Conservation (phyloP, 2,329 filamentous ascomycete genomes). For the Grosmannia clavigera region DNA sequence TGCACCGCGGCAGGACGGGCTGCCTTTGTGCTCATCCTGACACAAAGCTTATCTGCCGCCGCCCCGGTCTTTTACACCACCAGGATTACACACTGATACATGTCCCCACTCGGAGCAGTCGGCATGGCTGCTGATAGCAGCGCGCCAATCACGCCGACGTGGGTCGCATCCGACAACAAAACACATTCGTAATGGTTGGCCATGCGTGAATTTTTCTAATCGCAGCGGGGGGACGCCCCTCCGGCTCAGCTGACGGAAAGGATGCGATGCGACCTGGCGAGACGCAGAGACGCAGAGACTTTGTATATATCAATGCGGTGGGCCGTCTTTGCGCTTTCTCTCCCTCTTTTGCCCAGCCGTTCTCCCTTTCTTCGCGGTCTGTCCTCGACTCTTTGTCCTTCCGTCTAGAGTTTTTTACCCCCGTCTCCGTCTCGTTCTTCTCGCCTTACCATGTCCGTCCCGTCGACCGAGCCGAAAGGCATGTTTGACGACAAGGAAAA, state of each 20-base stretch:
- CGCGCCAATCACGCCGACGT: background rate
- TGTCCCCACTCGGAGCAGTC: background rate
- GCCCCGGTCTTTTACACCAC: background rate
- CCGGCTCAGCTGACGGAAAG: background rate
- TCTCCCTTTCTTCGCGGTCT: too few species aligned
- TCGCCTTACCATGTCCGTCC: background rate
- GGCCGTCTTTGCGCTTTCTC: background rate
- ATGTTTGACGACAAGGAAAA: background rate
- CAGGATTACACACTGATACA: background rate
- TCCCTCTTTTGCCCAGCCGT: background rate
- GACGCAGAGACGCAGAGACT: too few species aligned
- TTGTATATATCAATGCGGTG: background rate
- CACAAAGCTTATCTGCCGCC: background rate
- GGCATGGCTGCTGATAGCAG: background rate
- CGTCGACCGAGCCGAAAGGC: background rate
- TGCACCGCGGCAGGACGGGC: background rate
- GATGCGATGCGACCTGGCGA: background rate
- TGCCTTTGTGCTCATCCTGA: background rate
- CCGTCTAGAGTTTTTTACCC: too few species aligned
- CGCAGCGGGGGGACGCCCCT: background rate
- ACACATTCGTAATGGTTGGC: background rate
- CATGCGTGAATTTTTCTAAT: background rate
- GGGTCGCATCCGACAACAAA: background rate
- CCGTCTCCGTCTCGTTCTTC: background rate
- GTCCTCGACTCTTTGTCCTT: too few species aligned